Evolutionary conservation across 768 basidiomycete species (phyloP).

Genomic region (Lanmaoa rubissima): DNA sequence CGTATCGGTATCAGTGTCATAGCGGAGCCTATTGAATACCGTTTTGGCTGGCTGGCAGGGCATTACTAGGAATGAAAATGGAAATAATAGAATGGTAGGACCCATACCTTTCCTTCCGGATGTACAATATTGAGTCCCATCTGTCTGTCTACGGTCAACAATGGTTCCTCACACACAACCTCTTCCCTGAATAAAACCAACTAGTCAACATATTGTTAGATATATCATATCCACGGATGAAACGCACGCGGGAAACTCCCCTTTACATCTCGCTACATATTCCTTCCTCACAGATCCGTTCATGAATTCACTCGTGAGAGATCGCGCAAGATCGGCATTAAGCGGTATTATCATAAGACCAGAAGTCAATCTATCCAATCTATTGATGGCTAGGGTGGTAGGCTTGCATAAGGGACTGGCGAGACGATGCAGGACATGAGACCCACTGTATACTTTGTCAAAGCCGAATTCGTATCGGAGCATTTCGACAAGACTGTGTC

Average conservation of each 20-base stretch:
- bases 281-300: constrained; percentile 83
- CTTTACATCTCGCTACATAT: constrained; percentile 86
- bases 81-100: neutral
- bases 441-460: constrained; percentile 79
- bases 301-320: constrained; percentile 78
- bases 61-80: neutral
- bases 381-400: constrained; percentile 74
- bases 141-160: constrained; percentile 91
- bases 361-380: constrained; percentile 90
- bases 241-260: constrained; percentile 84
- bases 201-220: neutral
- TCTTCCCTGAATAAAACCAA: constrained; percentile 54
- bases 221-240: neutral
- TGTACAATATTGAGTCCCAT: constrained; percentile 97
- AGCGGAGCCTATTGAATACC: constrained; percentile 77
- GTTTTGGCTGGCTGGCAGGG: constrained; percentile 75
- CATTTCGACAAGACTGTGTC: constrained; percentile 86
- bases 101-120: constrained; percentile 83
- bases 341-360: constrained; percentile 94
- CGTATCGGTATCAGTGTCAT: constrained; percentile 76
- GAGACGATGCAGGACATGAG: neutral
- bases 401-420: neutral
- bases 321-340: constrained; percentile 62
- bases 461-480: constrained; percentile 82
- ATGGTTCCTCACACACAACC: constrained; percentile 78